Evolutionary conservation across 2,329 filamentous ascomycete genomes (phyloP), one percentile per base, ranked within the genome.

Genomic region (Alternaria conjuncta): DNA sequence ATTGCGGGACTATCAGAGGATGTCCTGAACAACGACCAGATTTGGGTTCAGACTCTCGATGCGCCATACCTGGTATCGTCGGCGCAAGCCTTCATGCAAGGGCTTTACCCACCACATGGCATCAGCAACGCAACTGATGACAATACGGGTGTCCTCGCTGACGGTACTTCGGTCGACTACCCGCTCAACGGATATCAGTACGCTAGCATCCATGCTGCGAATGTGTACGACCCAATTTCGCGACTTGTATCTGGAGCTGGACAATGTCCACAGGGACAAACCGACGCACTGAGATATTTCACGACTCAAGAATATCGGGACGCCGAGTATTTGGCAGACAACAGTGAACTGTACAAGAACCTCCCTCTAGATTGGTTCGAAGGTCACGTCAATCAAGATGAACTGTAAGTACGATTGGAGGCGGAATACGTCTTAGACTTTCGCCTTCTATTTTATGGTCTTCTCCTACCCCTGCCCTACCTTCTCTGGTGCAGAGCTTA

Each of bases 61-160:
- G 78, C 82, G 30, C 82, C 85, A 61, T 83, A 82, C 58, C 80
- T 83, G 3, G 73, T 83, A 32, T 84, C 84, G 2, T 87, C 86
- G 4, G 86, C 87, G 12, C 85, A 87, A 67, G 87, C 88, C 3
- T 89, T 89, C 69, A 83, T 89, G 81, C 87, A 89, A 72, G 87
- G 86, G 8, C 77, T 89, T 10, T 89, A 89, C 72, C 87, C 87
- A 32, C 86, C 87, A 2, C 74, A 77, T 51, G 72, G 75, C 4
- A 75, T 80, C 5, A 53, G 44, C 21, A 76, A 71, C 26, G 59
- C 64, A 9, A 72, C 64, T 10, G 67, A 63, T 9, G 76, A 81
- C 61, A 71, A 76, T 6, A 76, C 80, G n/a, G 81, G 78, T 18
- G 68, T 82, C 10, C 73, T 85, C 21, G 81, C 84, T n/a, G 85